These are phyloP conservation scores for Lipomyces yamanashiensis DNA, from an alignment of 805 yeast genomes.

Conservation along the genomic window DNA sequence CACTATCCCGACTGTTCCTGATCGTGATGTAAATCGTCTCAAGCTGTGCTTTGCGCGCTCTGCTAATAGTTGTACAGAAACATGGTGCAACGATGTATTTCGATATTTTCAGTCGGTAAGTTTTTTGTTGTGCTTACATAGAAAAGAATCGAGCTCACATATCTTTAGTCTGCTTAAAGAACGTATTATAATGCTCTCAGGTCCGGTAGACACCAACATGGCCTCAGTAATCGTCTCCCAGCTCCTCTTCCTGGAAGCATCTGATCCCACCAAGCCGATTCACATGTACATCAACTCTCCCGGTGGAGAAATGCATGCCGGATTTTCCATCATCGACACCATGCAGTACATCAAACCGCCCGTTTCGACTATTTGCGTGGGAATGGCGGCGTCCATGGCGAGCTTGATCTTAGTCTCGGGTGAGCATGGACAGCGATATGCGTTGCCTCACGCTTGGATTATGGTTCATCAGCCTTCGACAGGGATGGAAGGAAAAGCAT, in stretches of 20 bases:
- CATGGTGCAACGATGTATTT: constrained; percentile 31
- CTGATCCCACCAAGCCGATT: constrained; percentile 36
- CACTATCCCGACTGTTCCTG: constrained; percentile 33
- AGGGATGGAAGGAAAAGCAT: constrained; percentile 38
- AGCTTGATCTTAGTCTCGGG: constrained; percentile 45
- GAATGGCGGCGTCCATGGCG: constrained; percentile 47
- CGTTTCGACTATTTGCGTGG: constrained; percentile 47
- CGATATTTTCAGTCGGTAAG: constrained; percentile 35
- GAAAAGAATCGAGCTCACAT: neutral
- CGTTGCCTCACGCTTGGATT: constrained; percentile 45
- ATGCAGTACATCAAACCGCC: constrained; percentile 46
- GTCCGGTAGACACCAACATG: constrained; percentile 40
- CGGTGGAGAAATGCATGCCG: constrained; percentile 47
- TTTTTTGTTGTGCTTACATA: too few relatives aligned
- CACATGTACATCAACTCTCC: constrained; percentile 44
- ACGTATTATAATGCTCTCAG: constrained; percentile 42
- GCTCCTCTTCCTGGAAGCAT: constrained; percentile 38
- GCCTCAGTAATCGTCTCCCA: constrained; percentile 43
- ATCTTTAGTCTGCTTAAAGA: constrained; percentile 39
- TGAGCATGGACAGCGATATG: constrained; percentile 41
- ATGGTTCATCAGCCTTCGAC: constrained; percentile 48
- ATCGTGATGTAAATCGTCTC: constrained; percentile 23
- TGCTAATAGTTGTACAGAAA: constrained; percentile 15
- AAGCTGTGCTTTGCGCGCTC: neutral
- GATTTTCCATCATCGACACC: constrained; percentile 47